Evolutionary conservation across 805 yeast genomes (phyloP).

Genomic region (Phaffomyces thermotolerans): DNA sequence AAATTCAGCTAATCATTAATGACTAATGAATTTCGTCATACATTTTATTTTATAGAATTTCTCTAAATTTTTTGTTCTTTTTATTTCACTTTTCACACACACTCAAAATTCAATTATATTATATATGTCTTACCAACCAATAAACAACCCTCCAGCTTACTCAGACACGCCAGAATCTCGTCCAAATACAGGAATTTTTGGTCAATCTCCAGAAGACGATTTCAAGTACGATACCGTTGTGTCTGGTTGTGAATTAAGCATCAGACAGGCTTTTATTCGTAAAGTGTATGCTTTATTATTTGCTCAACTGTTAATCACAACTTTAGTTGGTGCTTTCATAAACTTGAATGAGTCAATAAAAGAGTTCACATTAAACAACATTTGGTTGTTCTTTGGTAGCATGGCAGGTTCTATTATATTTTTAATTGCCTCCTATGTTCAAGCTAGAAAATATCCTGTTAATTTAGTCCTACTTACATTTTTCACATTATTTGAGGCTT

Average conservation of each 20-base stretch:
- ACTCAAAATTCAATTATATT: too few relatives aligned
- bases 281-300: conserved; percentile 71
- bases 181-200: conserved; percentile 2
- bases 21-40: too few relatives aligned
- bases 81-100: too few relatives aligned
- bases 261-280: conserved; percentile 69
- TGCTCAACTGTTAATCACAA: conserved; percentile 57
- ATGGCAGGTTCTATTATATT: conserved; percentile 54
- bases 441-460: conserved; percentile 62
- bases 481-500: conserved; percentile 72
- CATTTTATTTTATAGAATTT: too few relatives aligned
- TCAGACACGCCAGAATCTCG: conserved; percentile 12
- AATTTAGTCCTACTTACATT: conserved; percentile 53
- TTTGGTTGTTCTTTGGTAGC: conserved; percentile 53
- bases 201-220: conserved; percentile 49
- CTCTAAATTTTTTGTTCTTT: too few relatives aligned
- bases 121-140: conserved; percentile 22
- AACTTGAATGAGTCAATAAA: conserved; percentile 37
- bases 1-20: too few relatives aligned
- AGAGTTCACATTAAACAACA: conserved; percentile 49
- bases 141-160: conserved; percentile 23
- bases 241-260: conserved; percentile 65
- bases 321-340: conserved; percentile 47
- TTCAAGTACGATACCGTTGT: conserved; percentile 77
- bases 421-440: conserved; percentile 54